Evolutionary conservation across 257 asterid species (phyloP), one percentile per base, ranked within the genome.

Genomic region (Petrea volubilis): DNA sequence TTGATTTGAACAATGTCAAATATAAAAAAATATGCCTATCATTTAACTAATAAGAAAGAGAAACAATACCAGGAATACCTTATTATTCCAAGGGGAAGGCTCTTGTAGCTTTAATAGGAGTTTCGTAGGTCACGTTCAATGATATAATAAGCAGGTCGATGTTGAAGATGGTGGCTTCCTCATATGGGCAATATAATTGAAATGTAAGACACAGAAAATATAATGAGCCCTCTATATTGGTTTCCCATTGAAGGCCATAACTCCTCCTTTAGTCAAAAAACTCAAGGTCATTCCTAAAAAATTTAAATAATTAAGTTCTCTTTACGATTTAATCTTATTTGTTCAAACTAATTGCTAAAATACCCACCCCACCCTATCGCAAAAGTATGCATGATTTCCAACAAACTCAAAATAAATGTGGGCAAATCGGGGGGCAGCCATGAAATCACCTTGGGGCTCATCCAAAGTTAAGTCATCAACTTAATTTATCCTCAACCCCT

Each of bases 401-500:
- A 52, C 5, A 28, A 40, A 69, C 53, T 6, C 31, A 55, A 15
- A 46, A 36, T 12, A 53, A n/a, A n/a, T n/a, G n/a, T n/a, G n/a
- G n/a, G n/a, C n/a, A n/a, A n/a, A n/a, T n/a, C n/a, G n/a, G 55
- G 15, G 60, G 18, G 53, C 25, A 24, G 67, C 55, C 33, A 12
- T 27, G 25, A 7, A 53, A 47, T 38, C 63, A 89, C 96, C 96
- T 82, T 79, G 84, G 50, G 85, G 84, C 73, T 76, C 94, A 61
- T 82, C 90, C 77, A 85, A 65, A 25, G 68, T 75, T 67, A 92
- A 76, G 70, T 62, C 88, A 41, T 66, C 84, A 21, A 87, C 74
- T 79, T n/a, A n/a, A n/a, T n/a, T 85, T 82, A 68, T 81, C 93
- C 81, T 76, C 91, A 28, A 83, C 47, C 53, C 79, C 96, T 28